Evolutionary conservation across 176 grass and related monocot genomes (phyloP).

Genomic region (Carex myosuroides): DNA sequence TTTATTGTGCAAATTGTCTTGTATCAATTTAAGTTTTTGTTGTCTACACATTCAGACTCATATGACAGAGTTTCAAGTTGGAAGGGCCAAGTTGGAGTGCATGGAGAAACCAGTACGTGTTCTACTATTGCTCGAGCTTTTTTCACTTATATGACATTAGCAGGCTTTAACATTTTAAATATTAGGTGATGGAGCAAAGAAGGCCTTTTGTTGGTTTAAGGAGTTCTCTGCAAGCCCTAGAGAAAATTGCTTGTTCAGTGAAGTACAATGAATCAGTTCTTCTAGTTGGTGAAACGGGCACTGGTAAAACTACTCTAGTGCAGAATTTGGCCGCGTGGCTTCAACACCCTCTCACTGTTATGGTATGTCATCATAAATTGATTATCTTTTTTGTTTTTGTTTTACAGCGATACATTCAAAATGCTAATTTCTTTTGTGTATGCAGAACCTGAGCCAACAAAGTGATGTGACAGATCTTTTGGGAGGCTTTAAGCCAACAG

Average conservation of each 20-base stretch:
- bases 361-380: slow-evolving; percentile 35
- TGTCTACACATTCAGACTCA: slow-evolving; percentile 39
- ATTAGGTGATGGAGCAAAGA: slow-evolving; percentile 44
- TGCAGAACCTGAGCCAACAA: slow-evolving; percentile 93
- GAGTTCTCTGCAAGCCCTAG: slow-evolving; percentile 55
- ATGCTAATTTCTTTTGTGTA: background rate
- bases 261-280: slow-evolving; percentile 87
- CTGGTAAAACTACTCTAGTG: slow-evolving; percentile 88
- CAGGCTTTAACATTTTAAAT: slow-evolving; percentile 4
- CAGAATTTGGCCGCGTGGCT: slow-evolving; percentile 85
- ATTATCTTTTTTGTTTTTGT: background rate
- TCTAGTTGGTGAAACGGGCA: slow-evolving; percentile 97
- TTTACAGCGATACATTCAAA: background rate
- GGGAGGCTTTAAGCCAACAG: slow-evolving; percentile 83
- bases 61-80: slow-evolving; percentile 55
- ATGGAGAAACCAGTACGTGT: slow-evolving; percentile 33
- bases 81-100: slow-evolving; percentile 63
- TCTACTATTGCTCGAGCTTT: background rate
- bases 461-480: slow-evolving; percentile 97
- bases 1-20: background rate
- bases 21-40: slow-evolving; percentile 13
- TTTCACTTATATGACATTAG: background rate
- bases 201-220: slow-evolving; percentile 77
- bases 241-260: slow-evolving; percentile 80
- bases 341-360: slow-evolving; percentile 64